Percentiles rank a stretch among this genome's conserved stretches.
These are phyloP conservation scores for Pichia membranifaciens DNA, from an alignment of 805 yeast species.

Conservation along the genomic window DNA sequence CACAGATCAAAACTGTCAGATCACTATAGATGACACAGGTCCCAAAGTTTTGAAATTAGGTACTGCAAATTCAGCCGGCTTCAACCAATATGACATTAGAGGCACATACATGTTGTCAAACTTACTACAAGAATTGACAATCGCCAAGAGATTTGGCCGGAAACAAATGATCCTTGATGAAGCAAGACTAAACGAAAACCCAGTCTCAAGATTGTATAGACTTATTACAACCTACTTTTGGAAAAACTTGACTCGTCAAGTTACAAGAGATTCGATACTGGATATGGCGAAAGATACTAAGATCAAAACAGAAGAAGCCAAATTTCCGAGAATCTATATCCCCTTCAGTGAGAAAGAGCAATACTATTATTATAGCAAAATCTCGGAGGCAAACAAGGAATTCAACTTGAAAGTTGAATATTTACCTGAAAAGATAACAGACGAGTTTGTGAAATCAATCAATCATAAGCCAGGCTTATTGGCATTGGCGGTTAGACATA, in stretches of 20 bases:
- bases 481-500: conserved; percentile 63
- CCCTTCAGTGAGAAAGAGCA: conserved; percentile 69
- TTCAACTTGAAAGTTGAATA: conserved; percentile 65
- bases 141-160: conserved; percentile 77
- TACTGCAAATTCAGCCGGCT: conserved; percentile 82
- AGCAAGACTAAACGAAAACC: conserved; percentile 78
- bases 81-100: conserved; percentile 60
- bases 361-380: conserved; percentile 55
- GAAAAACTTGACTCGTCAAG: conserved; percentile 67
- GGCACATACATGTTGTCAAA: conserved; percentile 90
- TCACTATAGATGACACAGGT: conserved; percentile 79
- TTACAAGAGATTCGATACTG: conserved; percentile 56
- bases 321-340: conserved; percentile 70
- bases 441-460: conserved; percentile 69
- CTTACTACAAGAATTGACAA: conserved; percentile 79
- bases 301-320: conserved; percentile 53
- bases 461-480: conserved; percentile 81
- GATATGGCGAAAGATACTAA: conserved; percentile 77
- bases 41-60: conserved; percentile 77
- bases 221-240: conserved; percentile 75
- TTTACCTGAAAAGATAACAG: conserved; percentile 68
- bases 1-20: conserved; percentile 78
- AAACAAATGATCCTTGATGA: conserved; percentile 77
- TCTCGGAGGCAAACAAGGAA: conserved; percentile 50
- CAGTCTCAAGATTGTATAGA: conserved; percentile 70